Conservation (phyloP, 1,284 basidiomycete genomes). For the Ganoderma sinense region DNA sequence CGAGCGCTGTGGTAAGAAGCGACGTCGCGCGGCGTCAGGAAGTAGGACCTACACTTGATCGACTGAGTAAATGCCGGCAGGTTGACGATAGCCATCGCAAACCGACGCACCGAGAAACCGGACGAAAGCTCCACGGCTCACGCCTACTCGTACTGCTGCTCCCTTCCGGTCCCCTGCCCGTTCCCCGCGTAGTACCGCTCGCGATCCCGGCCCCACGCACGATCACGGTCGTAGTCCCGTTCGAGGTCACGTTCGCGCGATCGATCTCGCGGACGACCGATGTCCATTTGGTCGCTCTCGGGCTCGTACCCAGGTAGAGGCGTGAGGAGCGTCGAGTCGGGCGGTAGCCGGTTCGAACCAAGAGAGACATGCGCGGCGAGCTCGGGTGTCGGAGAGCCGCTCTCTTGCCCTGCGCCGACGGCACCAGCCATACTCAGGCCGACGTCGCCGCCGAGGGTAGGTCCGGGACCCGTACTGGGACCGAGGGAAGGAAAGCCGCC, state of each 20-base stretch:
- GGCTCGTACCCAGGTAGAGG: conserved; percentile 54
- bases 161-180: conserved; percentile 23
- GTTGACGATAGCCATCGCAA: background rate
- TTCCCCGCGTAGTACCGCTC: conserved; percentile 24
- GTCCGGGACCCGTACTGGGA: conserved; percentile 10
- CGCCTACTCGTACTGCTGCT: conserved; percentile 28
- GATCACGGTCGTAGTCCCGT: conserved; percentile 10
- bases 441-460: conserved; percentile 15
- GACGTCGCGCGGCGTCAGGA: conserved; percentile 4
- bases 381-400: conserved; percentile 29
- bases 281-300: conserved; percentile 27
- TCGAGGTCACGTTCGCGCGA: conserved; percentile 17
- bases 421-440: conserved; percentile 13
- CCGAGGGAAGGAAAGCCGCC: conserved; percentile 26
- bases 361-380: conserved; percentile 37
- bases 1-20: background rate
- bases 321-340: conserved; percentile 59
- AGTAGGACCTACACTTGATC: conserved; percentile 8
- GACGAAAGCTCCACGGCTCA: background rate
- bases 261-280: conserved; percentile 9
- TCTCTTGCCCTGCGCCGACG: conserved; percentile 15
- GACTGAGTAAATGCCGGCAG: conserved; percentile 9
- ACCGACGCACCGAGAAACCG: background rate
- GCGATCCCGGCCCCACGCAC: conserved; percentile 18
- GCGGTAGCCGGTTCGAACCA: conserved; percentile 47